Evolutionary conservation across 345 rosid species (phyloP).

Genomic region (Pelargonium nanum): DNA sequence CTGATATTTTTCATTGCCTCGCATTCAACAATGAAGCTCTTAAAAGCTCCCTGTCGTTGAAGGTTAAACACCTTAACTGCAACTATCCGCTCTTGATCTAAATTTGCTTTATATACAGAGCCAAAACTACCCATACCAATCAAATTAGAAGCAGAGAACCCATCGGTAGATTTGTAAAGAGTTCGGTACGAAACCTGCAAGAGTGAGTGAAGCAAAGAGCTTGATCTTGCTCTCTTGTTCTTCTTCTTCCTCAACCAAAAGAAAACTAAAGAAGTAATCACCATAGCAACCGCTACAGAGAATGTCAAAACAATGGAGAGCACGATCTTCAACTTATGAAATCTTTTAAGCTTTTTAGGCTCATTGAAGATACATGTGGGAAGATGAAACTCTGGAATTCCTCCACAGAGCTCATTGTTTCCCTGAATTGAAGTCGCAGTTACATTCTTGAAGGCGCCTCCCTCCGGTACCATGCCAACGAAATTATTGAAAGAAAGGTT

Average conservation of each 20-base stretch:
- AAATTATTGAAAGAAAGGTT: slow-evolving; percentile 14
- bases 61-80: slow-evolving; percentile 19
- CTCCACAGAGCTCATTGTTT: slow-evolving; percentile 8
- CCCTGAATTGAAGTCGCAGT: slow-evolving; percentile 5
- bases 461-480: slow-evolving; percentile 9
- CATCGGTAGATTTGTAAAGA: slow-evolving; percentile 13
- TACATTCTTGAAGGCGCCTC: slow-evolving; percentile 6
- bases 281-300: neutral
- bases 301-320: neutral
- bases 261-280: neutral
- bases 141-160: slow-evolving; percentile 13
- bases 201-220: neutral
- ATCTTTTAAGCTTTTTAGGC: neutral
- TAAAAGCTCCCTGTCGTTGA: slow-evolving; percentile 4
- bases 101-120: slow-evolving; percentile 9
- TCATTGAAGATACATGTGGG: neutral
- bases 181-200: slow-evolving; percentile 6
- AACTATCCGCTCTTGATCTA: neutral
- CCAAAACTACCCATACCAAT: slow-evolving; percentile 18
- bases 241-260: neutral
- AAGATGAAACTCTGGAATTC: slow-evolving; percentile 3
- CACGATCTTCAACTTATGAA: neutral
- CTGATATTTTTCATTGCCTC: slow-evolving; percentile 15
- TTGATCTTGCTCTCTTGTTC: neutral
- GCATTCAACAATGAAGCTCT: slow-evolving; percentile 17